Evolutionary conservation across 768 basidiomycete genomes (phyloP), one percentile per base, ranked within the genome.

Genomic region (Tricholoma matsutake): DNA sequence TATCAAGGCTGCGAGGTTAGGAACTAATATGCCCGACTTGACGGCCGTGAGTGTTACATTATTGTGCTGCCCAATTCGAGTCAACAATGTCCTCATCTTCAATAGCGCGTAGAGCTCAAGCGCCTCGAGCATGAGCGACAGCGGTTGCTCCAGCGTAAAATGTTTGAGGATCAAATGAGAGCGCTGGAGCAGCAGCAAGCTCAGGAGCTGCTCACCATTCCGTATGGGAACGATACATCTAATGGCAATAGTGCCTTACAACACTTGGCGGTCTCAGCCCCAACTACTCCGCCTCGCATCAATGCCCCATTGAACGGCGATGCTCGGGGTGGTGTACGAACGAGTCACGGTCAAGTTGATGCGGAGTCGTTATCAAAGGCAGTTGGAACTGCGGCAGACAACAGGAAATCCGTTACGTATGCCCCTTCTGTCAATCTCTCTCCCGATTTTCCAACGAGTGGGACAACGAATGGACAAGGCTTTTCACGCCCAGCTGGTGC

Each of bases 101-200:
- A 18, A 53, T 75, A 92, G 90, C 91, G 92, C 68, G 88, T 94
- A 63, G 93, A 96, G 72, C 81, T 94, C 70, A 97, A 95, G 73
- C 90, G 94, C 66, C 77, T 91, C 64, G 88, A 95, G 74, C 94
- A 98, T 71, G 94, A 97, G 75, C 87, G 92, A 56, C 92, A 95
- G 75, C 92, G 95, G 63, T 78, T 78, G 39, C 72, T 92, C 45
- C 95, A 96, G 72, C 88, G 94, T 71, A 90, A 87, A 75, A 76
- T 92, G 68, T 98, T 98, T 74, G 96, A 98, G 76, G 93, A 96
- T 68, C 94, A 97, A 77, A 97, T 97, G 96, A 89, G 90, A 58
- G 87, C 83, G 57, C 83, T 98, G 64, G 95, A 98, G 77, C 88
- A 90, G 64, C 88, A 94, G 73, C 96, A 98, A 76, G 87, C 86